Evolutionary conservation across 495 filamentous ascomycete species (phyloP).

Genomic region (Evernia prunastri): DNA sequence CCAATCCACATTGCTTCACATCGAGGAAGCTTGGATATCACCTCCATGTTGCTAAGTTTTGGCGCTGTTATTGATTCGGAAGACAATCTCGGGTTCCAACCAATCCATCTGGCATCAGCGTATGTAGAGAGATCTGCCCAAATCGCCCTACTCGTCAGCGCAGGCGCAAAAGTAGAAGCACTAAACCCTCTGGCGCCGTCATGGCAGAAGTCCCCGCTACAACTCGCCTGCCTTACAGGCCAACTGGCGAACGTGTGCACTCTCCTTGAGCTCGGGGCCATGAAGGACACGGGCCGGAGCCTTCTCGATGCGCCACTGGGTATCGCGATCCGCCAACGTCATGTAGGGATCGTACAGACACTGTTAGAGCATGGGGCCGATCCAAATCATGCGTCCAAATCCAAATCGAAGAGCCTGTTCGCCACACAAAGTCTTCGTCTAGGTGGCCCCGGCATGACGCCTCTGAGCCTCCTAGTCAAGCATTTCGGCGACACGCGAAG

Average conservation of each 20-base stretch:
- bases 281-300: not conserved
- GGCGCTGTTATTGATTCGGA: not conserved
- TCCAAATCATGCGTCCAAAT: slow-evolving; percentile 1
- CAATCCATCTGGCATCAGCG: slow-evolving; percentile 1
- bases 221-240: not conserved
- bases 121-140: not conserved
- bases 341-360: not conserved
- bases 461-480: not conserved
- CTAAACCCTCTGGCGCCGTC: not conserved
- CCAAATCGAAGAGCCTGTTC: not conserved
- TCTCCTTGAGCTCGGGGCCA: slow-evolving; percentile 6
- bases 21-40: not conserved
- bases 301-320: not conserved
- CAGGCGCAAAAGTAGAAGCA: slow-evolving; percentile 11
- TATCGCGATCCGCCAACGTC: not conserved
- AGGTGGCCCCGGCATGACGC: not conserved
- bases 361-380: not conserved
- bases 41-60: not conserved
- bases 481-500: not conserved
- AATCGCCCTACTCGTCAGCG: not conserved
- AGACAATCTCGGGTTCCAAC: not conserved
- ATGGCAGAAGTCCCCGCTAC: not conserved
- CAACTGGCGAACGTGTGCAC: not conserved
- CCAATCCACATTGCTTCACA: slow-evolving; percentile 3
- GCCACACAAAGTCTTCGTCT: not conserved